Base-by-base conservation (phyloP, 2,329 filamentous ascomycete species). In the Exophiala xenobiotica region DNA sequence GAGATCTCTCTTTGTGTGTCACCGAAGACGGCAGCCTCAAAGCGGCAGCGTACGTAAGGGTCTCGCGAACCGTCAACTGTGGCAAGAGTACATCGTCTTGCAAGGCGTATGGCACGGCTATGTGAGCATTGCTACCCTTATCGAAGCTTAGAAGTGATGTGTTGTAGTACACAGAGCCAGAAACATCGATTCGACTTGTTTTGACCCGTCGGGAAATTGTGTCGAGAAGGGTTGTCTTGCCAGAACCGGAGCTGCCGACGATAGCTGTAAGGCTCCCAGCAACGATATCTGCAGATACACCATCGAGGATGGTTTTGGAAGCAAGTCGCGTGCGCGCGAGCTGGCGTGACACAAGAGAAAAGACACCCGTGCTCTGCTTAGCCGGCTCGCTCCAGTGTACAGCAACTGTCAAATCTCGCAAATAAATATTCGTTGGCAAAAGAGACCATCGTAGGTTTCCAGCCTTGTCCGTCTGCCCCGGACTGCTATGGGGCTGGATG, bases 1-100 rank as follows among this genome's bases (percentile, higher is more conserved):
- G 37, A 92, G 0, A 86, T 79, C 5, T 77, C 74, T 7, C 95
- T 72, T 1, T 93, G 77, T 2, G 76, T 77, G 48, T 84, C 75
- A 50, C 91, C 84, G 61, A 85, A 61, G 54, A 82, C 70, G 3
- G 81, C 0, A 82, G 77, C 23, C 87, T 78, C 49, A 95, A 78
- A 23, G 85, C 79, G 0, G 88, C 87, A 0, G 88, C 85, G 67
- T 95, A 93, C 54, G 82, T 72, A 54, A 95, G 71, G 0, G 89
- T 95, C 72, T 95, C 90, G 22, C 79, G 76, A 8, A 92, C 87
- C 0, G 89, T 95, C 57, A 95, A 74, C 0, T 86, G 85, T 3
- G 89, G 89, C 44, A 91, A 86, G 6, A 95, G 76, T 1, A 87
- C 85, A 72, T 95, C 90, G 58, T 95, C 88, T 67, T 95, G 90